Evolutionary conservation across 2,329 filamentous ascomycete species (phyloP).

Genomic region (Arthrobotrys pseudoclavata): DNA sequence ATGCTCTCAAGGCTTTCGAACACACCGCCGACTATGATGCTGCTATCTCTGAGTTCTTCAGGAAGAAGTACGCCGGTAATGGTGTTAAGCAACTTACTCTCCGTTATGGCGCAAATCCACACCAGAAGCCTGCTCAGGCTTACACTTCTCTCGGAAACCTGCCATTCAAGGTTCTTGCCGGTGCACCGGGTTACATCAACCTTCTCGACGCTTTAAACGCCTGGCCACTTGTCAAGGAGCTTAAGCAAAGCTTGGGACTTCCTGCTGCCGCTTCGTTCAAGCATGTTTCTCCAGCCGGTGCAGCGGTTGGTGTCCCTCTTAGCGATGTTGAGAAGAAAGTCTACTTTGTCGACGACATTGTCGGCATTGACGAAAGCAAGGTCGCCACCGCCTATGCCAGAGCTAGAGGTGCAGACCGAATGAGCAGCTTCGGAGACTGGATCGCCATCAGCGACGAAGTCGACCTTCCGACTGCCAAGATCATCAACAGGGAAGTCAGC

Average conservation of each 20-base stretch:
- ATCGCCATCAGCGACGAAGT: conserved; percentile 93
- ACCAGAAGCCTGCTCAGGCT: conserved; percentile 95
- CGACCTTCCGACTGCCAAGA: conserved; percentile 92
- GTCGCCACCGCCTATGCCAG: conserved; percentile 96
- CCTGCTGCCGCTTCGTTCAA: conserved; percentile 98
- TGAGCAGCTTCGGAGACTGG: conserved; percentile 98
- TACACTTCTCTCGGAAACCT: conserved; percentile 79
- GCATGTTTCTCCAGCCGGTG: conserved; percentile 96
- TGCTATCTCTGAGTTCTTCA: conserved; percentile 96
- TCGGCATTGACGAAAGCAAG: conserved; percentile 84
- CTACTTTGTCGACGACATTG: conserved; percentile 97
- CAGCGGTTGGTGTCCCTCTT: conserved; percentile 90
- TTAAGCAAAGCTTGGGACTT: conserved; percentile 86
- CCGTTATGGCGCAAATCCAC: conserved; percentile 95
- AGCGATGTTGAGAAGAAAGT: conserved; percentile 92
- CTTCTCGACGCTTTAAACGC: conserved; percentile 95
- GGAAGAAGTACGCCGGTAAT: conserved; percentile 91
- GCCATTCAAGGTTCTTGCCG: conserved; percentile 94
- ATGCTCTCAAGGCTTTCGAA: conserved; percentile 97
- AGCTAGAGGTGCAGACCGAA: conserved; percentile 93
- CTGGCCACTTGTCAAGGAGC: conserved; percentile 96
- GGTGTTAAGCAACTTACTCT: conserved; percentile 86
- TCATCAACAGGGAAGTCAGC: conserved; percentile 97
- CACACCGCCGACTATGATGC: conserved; percentile 97
- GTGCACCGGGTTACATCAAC: conserved; percentile 96